Conservation (phyloP, 2,329 filamentous ascomycete genomes). For the Sporothrix schenckii region DNA sequence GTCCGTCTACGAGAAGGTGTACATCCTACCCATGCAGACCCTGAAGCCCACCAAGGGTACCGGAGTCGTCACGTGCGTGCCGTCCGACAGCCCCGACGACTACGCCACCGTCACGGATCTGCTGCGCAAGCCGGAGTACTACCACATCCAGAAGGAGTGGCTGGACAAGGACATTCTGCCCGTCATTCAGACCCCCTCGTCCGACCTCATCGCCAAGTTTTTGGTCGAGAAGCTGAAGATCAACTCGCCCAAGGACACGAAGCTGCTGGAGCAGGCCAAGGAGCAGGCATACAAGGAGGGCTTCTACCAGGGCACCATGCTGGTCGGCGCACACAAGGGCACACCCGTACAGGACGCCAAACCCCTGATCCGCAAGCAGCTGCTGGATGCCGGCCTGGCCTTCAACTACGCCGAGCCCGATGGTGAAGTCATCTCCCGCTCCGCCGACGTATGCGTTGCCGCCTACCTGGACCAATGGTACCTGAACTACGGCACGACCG, state of each 20-base stretch:
- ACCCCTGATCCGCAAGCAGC: slow-evolving; percentile 74
- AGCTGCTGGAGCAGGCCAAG: slow-evolving; percentile 89
- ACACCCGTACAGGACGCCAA: slow-evolving; percentile 82
- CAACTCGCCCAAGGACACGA: slow-evolving; percentile 90
- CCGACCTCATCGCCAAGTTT: slow-evolving; percentile 75
- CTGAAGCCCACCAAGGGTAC: slow-evolving; percentile 93
- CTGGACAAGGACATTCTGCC: slow-evolving; percentile 85
- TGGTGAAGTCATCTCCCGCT: slow-evolving; percentile 82
- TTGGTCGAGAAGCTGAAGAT: slow-evolving; percentile 95
- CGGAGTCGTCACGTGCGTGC: slow-evolving; percentile 92
- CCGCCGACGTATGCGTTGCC: slow-evolving; percentile 70
- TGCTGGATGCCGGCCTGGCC: slow-evolving; percentile 76
- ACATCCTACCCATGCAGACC: slow-evolving; percentile 92
- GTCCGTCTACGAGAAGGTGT: slow-evolving; percentile 79
- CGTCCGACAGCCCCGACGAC: slow-evolving; percentile 94
- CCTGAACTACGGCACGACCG: slow-evolving; percentile 69
- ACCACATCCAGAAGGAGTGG: slow-evolving; percentile 96
- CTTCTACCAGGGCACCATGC: slow-evolving; percentile 92
- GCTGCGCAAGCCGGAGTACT: slow-evolving; percentile 93
- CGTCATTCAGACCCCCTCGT: slow-evolving; percentile 85
- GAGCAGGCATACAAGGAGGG: slow-evolving; percentile 96
- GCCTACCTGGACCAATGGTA: slow-evolving; percentile 97
- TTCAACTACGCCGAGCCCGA: slow-evolving; percentile 95
- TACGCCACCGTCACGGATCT: slow-evolving; percentile 87
- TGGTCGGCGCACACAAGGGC: slow-evolving; percentile 84